Conservation (phyloP, 2,329 filamentous ascomycete genomes). For the Hypoxylon rubiginosum region DNA sequence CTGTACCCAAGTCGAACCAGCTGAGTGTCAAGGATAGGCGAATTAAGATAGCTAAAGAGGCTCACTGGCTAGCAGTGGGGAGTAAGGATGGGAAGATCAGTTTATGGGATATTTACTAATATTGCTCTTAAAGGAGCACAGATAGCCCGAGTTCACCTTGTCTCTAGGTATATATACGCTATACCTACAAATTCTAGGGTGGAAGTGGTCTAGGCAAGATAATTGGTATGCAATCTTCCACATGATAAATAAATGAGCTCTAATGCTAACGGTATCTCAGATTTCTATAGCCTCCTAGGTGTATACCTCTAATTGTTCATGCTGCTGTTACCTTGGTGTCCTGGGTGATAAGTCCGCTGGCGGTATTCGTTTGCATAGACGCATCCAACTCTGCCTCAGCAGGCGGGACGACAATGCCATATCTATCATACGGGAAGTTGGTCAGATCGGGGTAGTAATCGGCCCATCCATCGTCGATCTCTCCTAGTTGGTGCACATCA, state of each 20-base stretch:
- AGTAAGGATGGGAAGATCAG: slow-evolving; percentile 96
- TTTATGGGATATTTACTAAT: slow-evolving; percentile 88
- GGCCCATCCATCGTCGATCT: slow-evolving; percentile 72
- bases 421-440: slow-evolving; percentile 70
- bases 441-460: slow-evolving; percentile 66
- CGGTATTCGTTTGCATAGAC: slow-evolving; percentile 58
- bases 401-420: slow-evolving; percentile 67
- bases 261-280: background rate
- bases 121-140: background rate
- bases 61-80: slow-evolving; percentile 91
- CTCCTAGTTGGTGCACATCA: slow-evolving; percentile 68
- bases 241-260: background rate
- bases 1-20: slow-evolving; percentile 50
- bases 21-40: slow-evolving; percentile 73
- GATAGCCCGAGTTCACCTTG: background rate
- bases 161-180: background rate
- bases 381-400: slow-evolving; percentile 59
- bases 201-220: background rate
- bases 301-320: background rate
- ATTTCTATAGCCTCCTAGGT: slow-evolving; percentile 9
- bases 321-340: slow-evolving; percentile 8
- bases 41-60: slow-evolving; percentile 72
- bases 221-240: background rate
- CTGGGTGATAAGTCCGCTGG: slow-evolving; percentile 43
- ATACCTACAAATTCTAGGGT: background rate